Conservation (phyloP, 768 basidiomycete species). For the Boletus rubropictus region DNA sequence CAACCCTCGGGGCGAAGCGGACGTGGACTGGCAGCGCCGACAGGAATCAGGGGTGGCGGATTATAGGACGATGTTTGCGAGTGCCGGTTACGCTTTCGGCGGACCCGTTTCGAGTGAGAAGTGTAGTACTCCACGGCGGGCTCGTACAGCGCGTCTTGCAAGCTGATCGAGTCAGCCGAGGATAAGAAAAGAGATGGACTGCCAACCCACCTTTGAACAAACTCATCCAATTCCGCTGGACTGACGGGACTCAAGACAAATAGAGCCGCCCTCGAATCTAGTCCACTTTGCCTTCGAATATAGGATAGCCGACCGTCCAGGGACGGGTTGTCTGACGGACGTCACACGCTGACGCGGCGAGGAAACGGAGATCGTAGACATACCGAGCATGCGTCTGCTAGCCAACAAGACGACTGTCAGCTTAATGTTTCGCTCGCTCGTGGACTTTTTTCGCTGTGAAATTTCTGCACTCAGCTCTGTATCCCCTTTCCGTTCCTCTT, state of each 20-base stretch:
- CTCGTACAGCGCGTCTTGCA: conserved; percentile 86
- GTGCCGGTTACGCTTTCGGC: conserved; percentile 83
- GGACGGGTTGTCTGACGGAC: conserved; percentile 65
- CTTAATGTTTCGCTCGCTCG: conserved; percentile 85
- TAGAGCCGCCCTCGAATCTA: conserved; percentile 87
- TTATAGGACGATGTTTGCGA: conserved; percentile 53
- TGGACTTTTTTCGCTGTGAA: conserved; percentile 68
- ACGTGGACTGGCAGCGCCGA: conserved; percentile 39
- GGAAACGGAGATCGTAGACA: conserved; percentile 17
- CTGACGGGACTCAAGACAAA: conserved; percentile 95
- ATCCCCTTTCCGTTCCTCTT: conserved; percentile 70
- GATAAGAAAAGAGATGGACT: background rate
- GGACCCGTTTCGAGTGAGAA: conserved; percentile 84
- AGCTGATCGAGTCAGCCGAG: conserved; percentile 35
- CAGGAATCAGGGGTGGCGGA: conserved; percentile 40
- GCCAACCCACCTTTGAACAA: conserved; percentile 63
- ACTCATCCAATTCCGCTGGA: conserved; percentile 79
- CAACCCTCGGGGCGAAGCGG: conserved; percentile 82
- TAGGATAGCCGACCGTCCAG: conserved; percentile 80
- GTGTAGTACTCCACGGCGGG: conserved; percentile 92
- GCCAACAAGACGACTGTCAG: conserved; percentile 91
- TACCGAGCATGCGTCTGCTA: conserved; percentile 82
- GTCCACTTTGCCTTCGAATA: conserved; percentile 79
- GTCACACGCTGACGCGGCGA: background rate
- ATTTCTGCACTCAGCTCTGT: conserved; percentile 76